phyloP scores from a whole-genome alignment of 2,329 filamentous ascomycete genomes.

The Colletotrichum orchidophilum region DNA sequence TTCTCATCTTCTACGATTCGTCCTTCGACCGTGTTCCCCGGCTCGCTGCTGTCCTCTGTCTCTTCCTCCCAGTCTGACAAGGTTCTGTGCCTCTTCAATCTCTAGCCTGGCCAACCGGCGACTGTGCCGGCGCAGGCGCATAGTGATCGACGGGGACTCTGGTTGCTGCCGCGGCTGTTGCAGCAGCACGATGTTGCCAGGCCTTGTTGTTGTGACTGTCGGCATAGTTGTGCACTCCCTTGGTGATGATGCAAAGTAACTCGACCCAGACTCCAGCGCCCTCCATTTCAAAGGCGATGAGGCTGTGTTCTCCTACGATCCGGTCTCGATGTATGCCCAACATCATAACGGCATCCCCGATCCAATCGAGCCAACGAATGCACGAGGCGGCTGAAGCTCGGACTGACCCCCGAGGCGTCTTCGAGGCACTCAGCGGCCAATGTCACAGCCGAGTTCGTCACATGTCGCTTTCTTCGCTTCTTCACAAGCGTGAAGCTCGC shows the following conservation, averaged over 20 bases:
- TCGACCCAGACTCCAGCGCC: conserved; percentile 4
- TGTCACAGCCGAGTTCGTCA: conserved; percentile 39
- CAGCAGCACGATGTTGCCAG: conserved; percentile 19
- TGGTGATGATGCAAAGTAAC: background rate
- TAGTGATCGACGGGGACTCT: conserved; percentile 37
- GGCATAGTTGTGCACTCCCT: conserved; percentile 35
- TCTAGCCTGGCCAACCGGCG: no score
- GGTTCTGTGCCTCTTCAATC: no score
- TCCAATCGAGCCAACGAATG: background rate
- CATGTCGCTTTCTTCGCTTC: conserved; percentile 33
- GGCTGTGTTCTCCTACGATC: background rate
- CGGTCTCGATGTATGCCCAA: conserved; percentile 6
- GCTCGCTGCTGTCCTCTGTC: background rate
- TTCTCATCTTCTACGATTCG: background rate
- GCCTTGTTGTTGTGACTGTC: conserved; percentile 26
- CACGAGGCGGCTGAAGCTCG: background rate
- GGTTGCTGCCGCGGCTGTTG: conserved; percentile 43
- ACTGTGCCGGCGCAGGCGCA: background rate
- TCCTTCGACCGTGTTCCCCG: background rate
- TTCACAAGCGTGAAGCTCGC: conserved; percentile 35
- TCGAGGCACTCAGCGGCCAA: background rate
- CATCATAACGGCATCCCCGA: conserved; percentile 46
- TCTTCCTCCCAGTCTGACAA: background rate
- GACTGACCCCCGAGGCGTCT: conserved; percentile 1
- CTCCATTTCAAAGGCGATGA: conserved; percentile 20